Percentiles rank a stretch among this genome's conserved stretches.
phyloP scores from a whole-genome alignment of 345 rosid species.

The Melastoma malabathricum region DNA sequence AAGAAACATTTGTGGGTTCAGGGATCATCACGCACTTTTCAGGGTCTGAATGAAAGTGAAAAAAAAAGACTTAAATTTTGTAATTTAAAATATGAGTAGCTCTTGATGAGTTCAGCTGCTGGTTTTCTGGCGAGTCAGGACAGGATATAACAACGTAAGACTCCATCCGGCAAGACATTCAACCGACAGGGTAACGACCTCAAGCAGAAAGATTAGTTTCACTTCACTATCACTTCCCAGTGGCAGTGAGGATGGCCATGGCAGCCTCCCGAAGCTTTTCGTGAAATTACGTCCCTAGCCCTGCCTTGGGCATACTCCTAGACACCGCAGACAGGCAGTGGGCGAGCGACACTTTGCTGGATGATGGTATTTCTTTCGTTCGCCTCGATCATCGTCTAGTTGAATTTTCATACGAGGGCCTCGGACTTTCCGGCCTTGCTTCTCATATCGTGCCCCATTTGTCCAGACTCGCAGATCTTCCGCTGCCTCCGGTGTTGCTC shows the following conservation, averaged over 20 bases:
- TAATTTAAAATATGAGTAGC: too few relatives aligned
- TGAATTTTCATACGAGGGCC: too few relatives aligned
- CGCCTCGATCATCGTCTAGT: neutral
- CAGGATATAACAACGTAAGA: too few relatives aligned
- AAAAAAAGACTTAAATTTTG: too few relatives aligned
- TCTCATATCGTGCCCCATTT: neutral
- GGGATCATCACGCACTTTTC: too few relatives aligned
- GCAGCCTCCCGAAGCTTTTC: conserved; percentile 14
- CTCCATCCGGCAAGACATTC: too few relatives aligned
- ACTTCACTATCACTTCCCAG: conserved; percentile 19
- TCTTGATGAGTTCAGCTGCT: too few relatives aligned
- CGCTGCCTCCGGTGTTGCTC: conserved; percentile 61
- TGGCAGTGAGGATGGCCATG: conserved; percentile 32
- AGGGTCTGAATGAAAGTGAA: too few relatives aligned
- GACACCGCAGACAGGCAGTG: conserved; percentile 93
- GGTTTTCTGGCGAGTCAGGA: too few relatives aligned
- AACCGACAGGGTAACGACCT: too few relatives aligned
- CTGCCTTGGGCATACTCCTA: conserved; percentile 51
- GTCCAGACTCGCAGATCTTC: conserved; percentile 43
- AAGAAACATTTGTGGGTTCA: too few relatives aligned
- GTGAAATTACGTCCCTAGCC: too few relatives aligned
- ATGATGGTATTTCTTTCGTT: conserved; percentile 43
- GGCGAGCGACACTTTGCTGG: conserved; percentile 89
- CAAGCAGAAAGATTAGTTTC: neutral
- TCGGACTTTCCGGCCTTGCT: neutral